Evolutionary conservation across 1,284 basidiomycete genomes (phyloP), one percentile per base, ranked within the genome.

Genomic region (Cronartium quercuum): DNA sequence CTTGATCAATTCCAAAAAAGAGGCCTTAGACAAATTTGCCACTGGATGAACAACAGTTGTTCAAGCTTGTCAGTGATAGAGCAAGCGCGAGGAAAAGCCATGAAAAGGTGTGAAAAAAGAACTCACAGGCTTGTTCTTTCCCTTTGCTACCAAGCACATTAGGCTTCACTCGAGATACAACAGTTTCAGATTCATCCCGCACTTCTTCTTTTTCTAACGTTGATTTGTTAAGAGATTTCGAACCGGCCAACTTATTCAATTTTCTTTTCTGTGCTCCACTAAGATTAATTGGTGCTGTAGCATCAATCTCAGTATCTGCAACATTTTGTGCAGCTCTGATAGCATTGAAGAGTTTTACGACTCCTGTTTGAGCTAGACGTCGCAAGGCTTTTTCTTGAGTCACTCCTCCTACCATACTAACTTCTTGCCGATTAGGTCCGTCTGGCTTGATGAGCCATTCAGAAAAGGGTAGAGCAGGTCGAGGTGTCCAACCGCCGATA

Each of bases 291-390:
- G 77, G 68, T 37, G 76, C 76, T 65, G 78, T 75, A 62, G n/a
- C 51, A 62, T 77, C 76, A 41, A 57, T n/a, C 42, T 76, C 77
- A 66, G 67, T 76, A 67, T 77, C 77, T 38, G 76, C 75, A 15
- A 77, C 77, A 1, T 78, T 77, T 76, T 81, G 80, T 7, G 80
- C 80, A 1, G 79, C 80, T 13, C 79, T 76, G 62, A 81, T 80
- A 12, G 80, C 80, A 51, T 81, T 81, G 77, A 81, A 81, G 37
- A 81, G 65, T 38, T 80, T 69, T 64, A 81, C 80, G 29, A 80
- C 80, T 66, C 80, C 80, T 21, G 77, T 76, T 76, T 81, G 80
- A 13, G 80, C 80, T 29, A 81, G 60, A 61, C 79, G 78, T 37
- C 80, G 58, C 51, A 81, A 62, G 40, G 77, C 74, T 75, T 81